Evolutionary conservation across 306 rosid species (phyloP), one percentile per base, ranked within the genome.

Genomic region (Ormosia emarginata): DNA sequence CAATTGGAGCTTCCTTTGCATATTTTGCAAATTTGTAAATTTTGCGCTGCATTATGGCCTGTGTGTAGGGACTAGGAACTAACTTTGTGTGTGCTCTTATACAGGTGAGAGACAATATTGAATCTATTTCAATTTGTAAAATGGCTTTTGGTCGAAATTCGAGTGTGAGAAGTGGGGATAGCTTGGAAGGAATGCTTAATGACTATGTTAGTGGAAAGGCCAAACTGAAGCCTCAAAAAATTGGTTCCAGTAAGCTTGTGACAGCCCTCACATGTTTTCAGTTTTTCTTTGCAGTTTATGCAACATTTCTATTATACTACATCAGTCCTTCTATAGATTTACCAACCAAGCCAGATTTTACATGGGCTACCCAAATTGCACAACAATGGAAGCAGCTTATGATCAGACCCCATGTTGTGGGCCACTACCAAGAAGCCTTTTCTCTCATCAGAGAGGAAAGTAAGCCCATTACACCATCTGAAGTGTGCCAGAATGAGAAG

Each of bases 271-370:
- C 98, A 56, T 93, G 94, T 75, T 94, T 95, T 30, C 99, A 95
- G 66, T 90, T 95, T 77, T 87, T 89, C 82, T 95, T 93, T 62
- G 98, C 99, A 37, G 71, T 95, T 9, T 95, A 95, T 79, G 98
- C 96, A 61, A 95, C 99, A 3, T 92, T 95, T 71, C 73, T 95
- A 29, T 85, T 95, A 65, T 95, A 93, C 77, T 95, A 93, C 84
- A 90, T 93, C 94, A 89, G 97, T n/a, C 97, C 99, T 17, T 18
- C 98, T 1, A 84, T 93, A 29, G 99, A 95, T 80, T 87, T 93
- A 73, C 34, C 89, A 46, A 81, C 97, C 74, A 90, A 84, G 47
- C 96, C 97, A 33, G 92, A 93, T 81, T 95, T 93, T 44, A 34
- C 91, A 8, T 94, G 97, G 98, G 94, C 97, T 6, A 84, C 96